Percentiles rank a stretch among this genome's conserved stretches.
Evolutionary conservation across 768 basidiomycete genomes (phyloP).

Genomic region (Boletus patriciae): DNA sequence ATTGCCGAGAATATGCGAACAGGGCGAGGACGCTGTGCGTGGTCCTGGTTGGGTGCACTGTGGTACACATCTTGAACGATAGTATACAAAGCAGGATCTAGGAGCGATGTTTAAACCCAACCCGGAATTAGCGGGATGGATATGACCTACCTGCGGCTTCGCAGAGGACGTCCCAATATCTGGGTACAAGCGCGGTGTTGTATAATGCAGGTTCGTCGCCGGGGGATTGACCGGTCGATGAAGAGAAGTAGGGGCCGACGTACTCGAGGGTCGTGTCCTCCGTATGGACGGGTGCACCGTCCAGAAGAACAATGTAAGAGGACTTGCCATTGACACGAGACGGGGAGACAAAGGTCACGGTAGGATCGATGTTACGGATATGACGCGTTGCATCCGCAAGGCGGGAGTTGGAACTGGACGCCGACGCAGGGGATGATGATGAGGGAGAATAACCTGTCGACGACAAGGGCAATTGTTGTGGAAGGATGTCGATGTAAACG

Average conservation of each 20-base stretch:
- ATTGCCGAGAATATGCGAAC: conserved; percentile 53
- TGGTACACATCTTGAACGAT: conserved; percentile 63
- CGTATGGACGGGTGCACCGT: conserved; percentile 49
- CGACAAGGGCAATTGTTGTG: conserved; percentile 15
- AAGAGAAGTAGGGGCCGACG: conserved; percentile 36
- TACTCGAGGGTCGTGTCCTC: conserved; percentile 44
- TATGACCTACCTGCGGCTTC: conserved; percentile 48
- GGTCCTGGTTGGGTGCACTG: conserved; percentile 19
- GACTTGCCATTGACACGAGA: conserved; percentile 51
- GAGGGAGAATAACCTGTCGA: not conserved
- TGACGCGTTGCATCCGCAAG: conserved; percentile 44
- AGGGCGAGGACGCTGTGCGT: conserved; percentile 25
- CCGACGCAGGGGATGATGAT: not conserved
- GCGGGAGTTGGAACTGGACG: not conserved
- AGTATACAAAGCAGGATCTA: conserved; percentile 66
- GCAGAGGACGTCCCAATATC: conserved; percentile 62
- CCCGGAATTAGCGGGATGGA: not conserved
- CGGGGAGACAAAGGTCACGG: conserved; percentile 59
- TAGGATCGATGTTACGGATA: conserved; percentile 61
- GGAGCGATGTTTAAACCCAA: not conserved
- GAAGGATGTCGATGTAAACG: conserved; percentile 36
- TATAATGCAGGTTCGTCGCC: conserved; percentile 47
- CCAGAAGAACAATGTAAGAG: conserved; percentile 53
- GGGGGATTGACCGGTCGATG: conserved; percentile 21
- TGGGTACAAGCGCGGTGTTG: conserved; percentile 59